A percentile compares a stretch with the other conserved stretches of the same genome.
phyloP scores from a whole-genome alignment of 306 rosid species.

The Vachellia pachyceras region DNA sequence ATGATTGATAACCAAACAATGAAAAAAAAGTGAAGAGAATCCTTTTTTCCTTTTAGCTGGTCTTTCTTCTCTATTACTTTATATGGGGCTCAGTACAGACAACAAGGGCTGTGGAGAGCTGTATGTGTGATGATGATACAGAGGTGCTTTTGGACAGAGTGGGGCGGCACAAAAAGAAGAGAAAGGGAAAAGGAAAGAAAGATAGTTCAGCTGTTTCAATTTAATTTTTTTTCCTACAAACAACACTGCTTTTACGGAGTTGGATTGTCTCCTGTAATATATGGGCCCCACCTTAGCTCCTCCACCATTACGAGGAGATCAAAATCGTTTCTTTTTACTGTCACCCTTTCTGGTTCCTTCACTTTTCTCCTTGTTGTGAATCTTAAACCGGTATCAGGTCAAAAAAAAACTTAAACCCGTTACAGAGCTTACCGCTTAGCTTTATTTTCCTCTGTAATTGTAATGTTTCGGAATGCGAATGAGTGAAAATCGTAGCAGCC shows the following conservation, averaged over 20 bases:
- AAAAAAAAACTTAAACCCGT: not conserved
- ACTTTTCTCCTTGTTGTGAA: not conserved
- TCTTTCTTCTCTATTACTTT: too few species aligned
- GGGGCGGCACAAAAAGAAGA: constrained; percentile 53
- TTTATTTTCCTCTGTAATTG: not conserved
- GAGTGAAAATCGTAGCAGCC: not conserved
- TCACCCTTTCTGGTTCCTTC: constrained; percentile 20
- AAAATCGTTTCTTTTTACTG: constrained; percentile 35
- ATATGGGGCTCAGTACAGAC: too few species aligned
- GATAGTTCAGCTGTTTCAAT: not conserved
- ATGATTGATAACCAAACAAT: too few species aligned
- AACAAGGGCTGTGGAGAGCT: too few species aligned
- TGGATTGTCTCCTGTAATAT: not conserved
- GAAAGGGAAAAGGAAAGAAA: too few species aligned
- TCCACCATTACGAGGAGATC: not conserved
- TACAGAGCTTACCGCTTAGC: not conserved
- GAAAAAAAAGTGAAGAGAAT: too few species aligned
- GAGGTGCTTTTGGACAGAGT: constrained; percentile 41
- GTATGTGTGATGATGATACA: too few species aligned
- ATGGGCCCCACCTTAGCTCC: not conserved
- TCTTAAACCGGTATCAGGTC: not conserved
- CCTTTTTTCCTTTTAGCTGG: too few species aligned
- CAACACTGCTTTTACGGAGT: constrained; percentile 6
- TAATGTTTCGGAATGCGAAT: not conserved
- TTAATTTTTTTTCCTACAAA: constrained; percentile 18